A percentile compares a stretch with the other conserved stretches of the same genome.
These are phyloP conservation scores for Pterocarpus macrocarpus DNA, from an alignment of 306 rosid genomes.

Conservation along the genomic window DNA sequence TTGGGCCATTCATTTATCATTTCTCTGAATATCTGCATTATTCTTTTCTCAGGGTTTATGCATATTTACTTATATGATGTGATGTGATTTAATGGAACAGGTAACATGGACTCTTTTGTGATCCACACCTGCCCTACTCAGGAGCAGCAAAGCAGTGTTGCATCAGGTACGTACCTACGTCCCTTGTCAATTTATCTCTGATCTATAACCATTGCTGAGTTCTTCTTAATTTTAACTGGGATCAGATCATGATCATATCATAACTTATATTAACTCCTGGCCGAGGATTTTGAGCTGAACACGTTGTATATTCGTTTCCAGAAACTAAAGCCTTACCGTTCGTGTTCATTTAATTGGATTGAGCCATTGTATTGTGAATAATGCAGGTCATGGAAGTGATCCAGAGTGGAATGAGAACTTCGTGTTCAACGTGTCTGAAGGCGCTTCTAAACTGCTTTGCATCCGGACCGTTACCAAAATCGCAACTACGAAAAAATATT, in stretches of 20 bases:
- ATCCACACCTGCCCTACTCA: slow-evolving; percentile 73
- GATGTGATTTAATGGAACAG: slow-evolving; percentile 48
- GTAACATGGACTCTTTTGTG: slow-evolving; percentile 83
- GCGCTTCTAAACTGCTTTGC: slow-evolving; percentile 54
- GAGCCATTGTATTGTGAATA: not conserved
- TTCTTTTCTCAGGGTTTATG: not conserved
- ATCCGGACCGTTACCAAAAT: no score
- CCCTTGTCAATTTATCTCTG: not conserved
- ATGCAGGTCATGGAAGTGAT: slow-evolving; percentile 69
- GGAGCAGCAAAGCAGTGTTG: slow-evolving; percentile 77
- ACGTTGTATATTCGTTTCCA: not conserved
- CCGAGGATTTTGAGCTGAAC: not conserved
- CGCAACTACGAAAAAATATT: no score
- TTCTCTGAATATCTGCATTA: not conserved
- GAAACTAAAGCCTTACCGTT: not conserved
- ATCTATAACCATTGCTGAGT: not conserved
- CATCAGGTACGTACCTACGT: slow-evolving; percentile 52
- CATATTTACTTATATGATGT: not conserved
- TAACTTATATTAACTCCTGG: not conserved
- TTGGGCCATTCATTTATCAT: not conserved
- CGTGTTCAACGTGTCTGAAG: slow-evolving; percentile 66
- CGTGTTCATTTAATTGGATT: not conserved
- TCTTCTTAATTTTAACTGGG: not conserved
- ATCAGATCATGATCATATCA: not conserved
- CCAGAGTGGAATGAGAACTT: slow-evolving; percentile 88